Percentiles rank a stretch among this genome's conserved stretches.
phyloP scores from a whole-genome alignment of 2,329 filamentous ascomycete species.

The Fusarium verrucosum region DNA sequence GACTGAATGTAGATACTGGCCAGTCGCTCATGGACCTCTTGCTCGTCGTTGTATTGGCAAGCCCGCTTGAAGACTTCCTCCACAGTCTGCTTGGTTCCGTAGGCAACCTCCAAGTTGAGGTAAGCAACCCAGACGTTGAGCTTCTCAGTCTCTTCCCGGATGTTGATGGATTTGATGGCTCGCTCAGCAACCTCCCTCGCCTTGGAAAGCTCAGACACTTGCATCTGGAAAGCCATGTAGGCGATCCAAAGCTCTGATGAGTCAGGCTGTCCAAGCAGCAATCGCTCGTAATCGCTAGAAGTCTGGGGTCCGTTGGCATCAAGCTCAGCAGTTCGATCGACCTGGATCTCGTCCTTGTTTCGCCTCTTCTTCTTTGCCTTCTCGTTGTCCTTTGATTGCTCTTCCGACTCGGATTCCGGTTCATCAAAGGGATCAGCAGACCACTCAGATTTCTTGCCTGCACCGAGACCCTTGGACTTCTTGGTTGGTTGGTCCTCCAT shows the following conservation, averaged over 20 bases:
- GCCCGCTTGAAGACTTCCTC: slow-evolving; percentile 91
- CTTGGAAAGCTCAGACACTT: slow-evolving; percentile 87
- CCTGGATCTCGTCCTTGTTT: slow-evolving; percentile 78
- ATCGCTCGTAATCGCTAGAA: slow-evolving; percentile 89
- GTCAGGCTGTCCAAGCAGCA: slow-evolving; percentile 90
- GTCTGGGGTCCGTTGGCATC: slow-evolving; percentile 90
- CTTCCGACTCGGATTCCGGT: slow-evolving; percentile 61
- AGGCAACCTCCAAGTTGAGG: slow-evolving; percentile 92
- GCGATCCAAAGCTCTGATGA: slow-evolving; percentile 94
- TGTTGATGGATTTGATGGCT: slow-evolving; percentile 89
- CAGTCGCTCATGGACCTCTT: slow-evolving; percentile 88
- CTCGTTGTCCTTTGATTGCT: slow-evolving; percentile 46
- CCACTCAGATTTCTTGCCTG: slow-evolving; percentile 89
- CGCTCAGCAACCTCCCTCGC: slow-evolving; percentile 90
- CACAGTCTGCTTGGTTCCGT: slow-evolving; percentile 82
- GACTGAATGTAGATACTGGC: slow-evolving; percentile 96
- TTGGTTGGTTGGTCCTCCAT: slow-evolving; percentile 54
- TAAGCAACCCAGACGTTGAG: slow-evolving; percentile 94
- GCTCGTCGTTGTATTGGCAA: slow-evolving; percentile 91
- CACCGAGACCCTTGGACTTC: slow-evolving; percentile 49
- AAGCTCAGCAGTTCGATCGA: slow-evolving; percentile 91
- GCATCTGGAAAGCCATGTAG: slow-evolving; percentile 99
- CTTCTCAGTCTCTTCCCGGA: slow-evolving; percentile 90
- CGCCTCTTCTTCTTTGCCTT: slow-evolving; percentile 71
- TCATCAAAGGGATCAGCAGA: slow-evolving; percentile 74